These are phyloP conservation scores for Pseudogymnoascus sp. DNA, from an alignment of 2,329 filamentous ascomycete species.

Conservation along the genomic window DNA sequence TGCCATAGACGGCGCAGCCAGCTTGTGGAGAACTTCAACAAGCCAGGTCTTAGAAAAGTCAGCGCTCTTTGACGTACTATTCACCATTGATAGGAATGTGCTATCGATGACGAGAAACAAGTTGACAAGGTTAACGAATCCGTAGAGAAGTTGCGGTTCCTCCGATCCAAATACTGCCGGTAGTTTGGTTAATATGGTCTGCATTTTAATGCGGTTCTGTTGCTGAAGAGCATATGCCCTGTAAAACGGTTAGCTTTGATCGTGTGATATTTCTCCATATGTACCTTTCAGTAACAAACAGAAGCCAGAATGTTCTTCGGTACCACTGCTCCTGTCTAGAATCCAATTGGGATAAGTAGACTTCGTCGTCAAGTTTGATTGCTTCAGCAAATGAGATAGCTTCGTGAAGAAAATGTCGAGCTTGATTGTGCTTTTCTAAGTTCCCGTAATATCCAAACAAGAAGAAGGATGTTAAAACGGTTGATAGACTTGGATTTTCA, in stretches of 20 bases:
- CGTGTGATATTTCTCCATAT: not conserved
- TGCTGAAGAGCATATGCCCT: conserved; percentile 6
- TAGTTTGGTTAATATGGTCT: not conserved
- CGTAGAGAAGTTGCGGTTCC: not conserved
- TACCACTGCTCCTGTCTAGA: conserved; percentile 17
- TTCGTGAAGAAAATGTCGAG: conserved; percentile 28
- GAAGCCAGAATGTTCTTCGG: conserved; percentile 22
- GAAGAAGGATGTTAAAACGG: conserved; percentile 29
- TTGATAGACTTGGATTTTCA: conserved; percentile 23
- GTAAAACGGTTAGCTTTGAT: not conserved
- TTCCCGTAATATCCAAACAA: conserved; percentile 26
- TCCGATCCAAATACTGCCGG: not conserved
- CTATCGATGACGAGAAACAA: conserved; percentile 4
- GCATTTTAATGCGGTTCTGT: not conserved
- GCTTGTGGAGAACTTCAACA: not conserved
- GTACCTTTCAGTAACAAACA: conserved; percentile 26
- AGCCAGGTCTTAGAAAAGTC: conserved; percentile 1
- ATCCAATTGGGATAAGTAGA: not conserved
- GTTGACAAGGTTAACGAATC: not conserved
- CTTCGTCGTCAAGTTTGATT: conserved; percentile 25
- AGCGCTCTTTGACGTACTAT: conserved; percentile 1
- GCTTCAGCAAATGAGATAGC: conserved; percentile 25
- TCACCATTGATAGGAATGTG: not conserved
- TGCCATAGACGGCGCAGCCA: not conserved
- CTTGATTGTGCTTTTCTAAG: conserved; percentile 27